phyloP scores from a whole-genome alignment of 1,284 basidiomycete genomes.

The Ganoderma boninense region DNA sequence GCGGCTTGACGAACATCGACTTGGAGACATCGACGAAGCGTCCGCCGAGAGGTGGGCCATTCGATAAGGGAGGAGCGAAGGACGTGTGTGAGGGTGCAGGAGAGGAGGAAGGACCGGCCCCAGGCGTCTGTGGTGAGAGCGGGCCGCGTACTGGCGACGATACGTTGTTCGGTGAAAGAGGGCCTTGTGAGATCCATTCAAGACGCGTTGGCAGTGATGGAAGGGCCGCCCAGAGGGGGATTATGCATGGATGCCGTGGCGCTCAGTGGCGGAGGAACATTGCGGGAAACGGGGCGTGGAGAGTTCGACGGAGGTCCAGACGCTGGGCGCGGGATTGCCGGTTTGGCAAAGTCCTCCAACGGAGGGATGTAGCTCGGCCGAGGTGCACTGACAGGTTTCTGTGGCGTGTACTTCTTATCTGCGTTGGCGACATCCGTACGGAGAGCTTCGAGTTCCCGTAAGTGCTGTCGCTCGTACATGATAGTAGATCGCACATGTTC shows the following conservation, averaged over 20 bases:
- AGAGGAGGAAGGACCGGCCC: conserved; percentile 56
- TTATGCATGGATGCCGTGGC: conserved; percentile 27
- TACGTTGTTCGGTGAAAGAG: conserved; percentile 16
- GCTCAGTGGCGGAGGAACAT: conserved; percentile 23
- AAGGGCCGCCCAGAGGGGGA: conserved; percentile 15
- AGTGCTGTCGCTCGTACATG: conserved; percentile 88
- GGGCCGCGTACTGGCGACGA: conserved; percentile 31
- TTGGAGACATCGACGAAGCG: conserved; percentile 75
- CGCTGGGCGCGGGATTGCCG: conserved; percentile 46
- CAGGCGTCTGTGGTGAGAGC: conserved; percentile 56
- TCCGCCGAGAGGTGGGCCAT: conserved; percentile 65
- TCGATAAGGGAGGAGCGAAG: conserved; percentile 39
- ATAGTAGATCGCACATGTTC: conserved; percentile 92
- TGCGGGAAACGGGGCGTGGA: conserved; percentile 19
- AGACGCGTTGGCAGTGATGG: conserved; percentile 13
- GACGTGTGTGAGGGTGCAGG: conserved; percentile 29
- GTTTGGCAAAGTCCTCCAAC: conserved; percentile 65
- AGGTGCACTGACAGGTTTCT: conserved; percentile 56
- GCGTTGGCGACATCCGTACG: conserved; percentile 77
- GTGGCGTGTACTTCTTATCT: conserved; percentile 62
- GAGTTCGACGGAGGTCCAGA: conserved; percentile 37
- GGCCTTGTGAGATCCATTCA: conserved; percentile 18
- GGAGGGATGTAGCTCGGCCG: conserved; percentile 69
- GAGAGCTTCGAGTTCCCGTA: conserved; percentile 90
- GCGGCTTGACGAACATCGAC: conserved; percentile 74